Evolutionary conservation across 495 filamentous ascomycete genomes (phyloP).

Genomic region (Aeminium ludgeri): DNA sequence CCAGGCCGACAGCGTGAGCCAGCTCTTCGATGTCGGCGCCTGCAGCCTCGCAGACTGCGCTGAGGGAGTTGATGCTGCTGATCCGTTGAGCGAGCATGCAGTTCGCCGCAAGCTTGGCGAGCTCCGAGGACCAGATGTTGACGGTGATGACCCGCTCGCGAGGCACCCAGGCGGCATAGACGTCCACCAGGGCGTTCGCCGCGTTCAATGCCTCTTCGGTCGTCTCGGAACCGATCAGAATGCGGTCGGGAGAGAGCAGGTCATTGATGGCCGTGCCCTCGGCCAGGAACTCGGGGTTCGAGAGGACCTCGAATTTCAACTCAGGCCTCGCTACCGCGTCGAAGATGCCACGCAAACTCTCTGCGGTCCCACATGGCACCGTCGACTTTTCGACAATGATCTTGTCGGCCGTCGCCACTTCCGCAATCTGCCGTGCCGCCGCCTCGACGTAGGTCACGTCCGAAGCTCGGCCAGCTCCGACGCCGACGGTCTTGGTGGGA

Average conservation of each 20-base stretch:
- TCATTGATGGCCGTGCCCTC: conserved; percentile 62
- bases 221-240: conserved; percentile 54
- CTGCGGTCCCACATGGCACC: conserved; percentile 62
- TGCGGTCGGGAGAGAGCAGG: conserved; percentile 54
- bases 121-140: conserved; percentile 65
- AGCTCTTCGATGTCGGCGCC: conserved; percentile 65
- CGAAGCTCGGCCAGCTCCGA: conserved; percentile 54
- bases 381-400: conserved; percentile 78
- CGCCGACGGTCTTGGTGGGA: conserved; percentile 55
- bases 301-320: conserved; percentile 55
- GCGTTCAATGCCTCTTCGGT: conserved; percentile 42
- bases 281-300: conserved; percentile 71
- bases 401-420: conserved; percentile 44
- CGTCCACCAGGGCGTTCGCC: conserved; percentile 40
- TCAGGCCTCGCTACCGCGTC: conserved; percentile 48
- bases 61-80: conserved; percentile 59
- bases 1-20: conserved; percentile 48
- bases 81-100: conserved; percentile 71
- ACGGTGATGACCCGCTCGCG: conserved; percentile 47
- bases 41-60: conserved; percentile 45
- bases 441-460: conserved; percentile 59
- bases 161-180: conserved; percentile 58
- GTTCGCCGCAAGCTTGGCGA: conserved; percentile 67
- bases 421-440: conserved; percentile 49
- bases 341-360: conserved; percentile 51